A percentile compares a stretch with the other conserved stretches of the same genome.
Evolutionary conservation across 2,329 filamentous ascomycete genomes (phyloP).

Genomic region (Exophiala sp.): DNA sequence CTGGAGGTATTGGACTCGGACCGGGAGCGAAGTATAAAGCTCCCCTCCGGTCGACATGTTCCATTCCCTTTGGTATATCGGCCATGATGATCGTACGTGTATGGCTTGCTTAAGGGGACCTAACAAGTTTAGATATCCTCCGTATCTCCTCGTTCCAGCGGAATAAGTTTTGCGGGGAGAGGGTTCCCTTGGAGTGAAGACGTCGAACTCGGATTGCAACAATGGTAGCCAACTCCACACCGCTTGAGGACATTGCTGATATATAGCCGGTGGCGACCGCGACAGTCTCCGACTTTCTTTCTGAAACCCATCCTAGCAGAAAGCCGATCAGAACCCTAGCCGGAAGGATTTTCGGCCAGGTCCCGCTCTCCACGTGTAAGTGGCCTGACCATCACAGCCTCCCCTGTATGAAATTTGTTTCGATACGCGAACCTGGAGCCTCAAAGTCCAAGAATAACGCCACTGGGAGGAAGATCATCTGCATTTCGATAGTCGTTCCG

Average conservation of each 20-base stretch:
- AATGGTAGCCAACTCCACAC: too few relatives aligned
- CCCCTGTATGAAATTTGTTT: background rate
- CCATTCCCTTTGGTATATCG: conserved; percentile 18
- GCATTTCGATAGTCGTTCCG: too few relatives aligned
- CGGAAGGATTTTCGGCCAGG: background rate
- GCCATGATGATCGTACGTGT: conserved; percentile 9
- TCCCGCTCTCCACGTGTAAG: background rate
- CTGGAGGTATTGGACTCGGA: conserved; percentile 65
- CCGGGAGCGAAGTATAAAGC: conserved; percentile 29
- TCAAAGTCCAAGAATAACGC: too few relatives aligned
- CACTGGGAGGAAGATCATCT: too few relatives aligned
- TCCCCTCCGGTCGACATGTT: conserved; percentile 22
- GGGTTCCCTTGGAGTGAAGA: too few relatives aligned
- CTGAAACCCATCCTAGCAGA: background rate
- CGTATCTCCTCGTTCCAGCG: too few relatives aligned
- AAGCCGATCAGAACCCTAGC: background rate
- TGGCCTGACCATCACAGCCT: background rate
- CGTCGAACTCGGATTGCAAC: too few relatives aligned
- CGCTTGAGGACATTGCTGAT: background rate
- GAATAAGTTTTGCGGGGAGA: too few relatives aligned
- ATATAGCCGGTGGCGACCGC: background rate
- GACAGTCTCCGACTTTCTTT: background rate
- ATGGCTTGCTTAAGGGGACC: background rate
- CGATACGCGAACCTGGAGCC: background rate
- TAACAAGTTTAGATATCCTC: too few relatives aligned